Evolutionary conservation across 2,329 filamentous ascomycete species (phyloP), one percentile per base, ranked within the genome.

Genomic region (Diaporthe citrichinensis): DNA sequence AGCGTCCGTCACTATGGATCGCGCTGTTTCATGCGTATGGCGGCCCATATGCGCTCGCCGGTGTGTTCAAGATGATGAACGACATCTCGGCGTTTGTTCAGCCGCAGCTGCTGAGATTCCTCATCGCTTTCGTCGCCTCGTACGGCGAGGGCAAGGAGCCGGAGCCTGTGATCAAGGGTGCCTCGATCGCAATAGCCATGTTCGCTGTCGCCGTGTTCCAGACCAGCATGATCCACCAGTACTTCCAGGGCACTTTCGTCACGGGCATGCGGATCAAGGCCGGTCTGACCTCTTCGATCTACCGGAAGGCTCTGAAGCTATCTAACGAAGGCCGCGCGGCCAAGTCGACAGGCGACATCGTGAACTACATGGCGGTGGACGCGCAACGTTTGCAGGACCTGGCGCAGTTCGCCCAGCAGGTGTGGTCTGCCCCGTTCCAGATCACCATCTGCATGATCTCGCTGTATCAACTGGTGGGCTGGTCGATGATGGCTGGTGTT

Each of bases 351-450:
- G 97, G 97, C 74, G 97, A 99, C 81, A 98, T 99, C 81, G 97
- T 99, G 83, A 99, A 99, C 83, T 97, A 98, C 85, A 99, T 99
- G 96, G 97, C 97, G 61, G 96, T 99, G 14, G 97, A 99, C 83
- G 96, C 96, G 20, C 97, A 99, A 84, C 93, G 97, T 78, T 89
- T 99, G 25, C 94, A 98, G 81, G 97, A 99, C 84, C 87, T 99
- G 74, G 95, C 96, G 2, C 97, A 99, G 81, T 99, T 97, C 82
- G 95, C 95, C 25, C 96, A 98, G 82, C 96, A 98, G 83, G 87
- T 98, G 15, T 98, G 97, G 95, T 98, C 96, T 58, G 96, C 97
- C 3, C 97, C 97, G 3, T 98, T 98, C 85, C 97, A 99, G 84
- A 99, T 99, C 81, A 89, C 92, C 44, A 91, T 99, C 53, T 99